Percentiles rank a stretch among this genome's conserved stretches.
These are phyloP conservation scores for Globisporangium megalacanthum DNA, from an alignment of 352 stramenopile genomes.

Conservation along the genomic window DNA sequence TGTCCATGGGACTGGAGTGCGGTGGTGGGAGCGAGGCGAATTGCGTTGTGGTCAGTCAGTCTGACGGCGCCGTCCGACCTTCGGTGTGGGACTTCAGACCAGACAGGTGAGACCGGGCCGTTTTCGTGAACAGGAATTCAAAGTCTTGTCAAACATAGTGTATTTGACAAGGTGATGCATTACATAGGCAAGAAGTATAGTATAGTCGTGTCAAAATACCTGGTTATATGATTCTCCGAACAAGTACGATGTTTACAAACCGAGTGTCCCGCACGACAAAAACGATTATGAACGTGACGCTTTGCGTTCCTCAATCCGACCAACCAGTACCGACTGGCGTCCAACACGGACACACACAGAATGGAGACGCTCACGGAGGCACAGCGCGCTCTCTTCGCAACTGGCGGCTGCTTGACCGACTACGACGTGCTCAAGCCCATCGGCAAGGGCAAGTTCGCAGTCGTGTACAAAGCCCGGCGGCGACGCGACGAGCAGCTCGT, in stretches of 20 bases:
- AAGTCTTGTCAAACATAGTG: too few species aligned
- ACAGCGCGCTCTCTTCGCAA: conserved; percentile 60
- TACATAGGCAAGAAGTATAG: too few species aligned
- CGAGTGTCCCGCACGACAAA: too few species aligned
- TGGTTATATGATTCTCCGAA: too few species aligned
- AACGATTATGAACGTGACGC: too few species aligned
- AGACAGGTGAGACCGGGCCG: too few species aligned
- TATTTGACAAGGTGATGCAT: too few species aligned
- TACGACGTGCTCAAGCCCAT: conserved; percentile 87
- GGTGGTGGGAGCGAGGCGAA: not conserved
- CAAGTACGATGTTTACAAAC: too few species aligned
- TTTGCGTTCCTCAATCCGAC: too few species aligned
- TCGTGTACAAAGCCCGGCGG: conserved; percentile 87
- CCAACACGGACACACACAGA: not conserved
- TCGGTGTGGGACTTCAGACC: not conserved
- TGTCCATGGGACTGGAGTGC: conserved; percentile 24
- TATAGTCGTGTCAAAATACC: too few species aligned
- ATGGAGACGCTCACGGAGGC: conserved; percentile 78
- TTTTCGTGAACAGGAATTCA: too few species aligned
- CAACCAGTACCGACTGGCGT: not conserved
- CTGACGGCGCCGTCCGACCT: not conserved
- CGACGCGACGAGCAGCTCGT: conserved; percentile 61
- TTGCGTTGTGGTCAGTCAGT: not conserved
- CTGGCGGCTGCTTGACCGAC: conserved; percentile 51
- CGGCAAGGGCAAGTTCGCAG: conserved; percentile 91